phyloP scores from a whole-genome alignment of 495 filamentous ascomycete genomes.

The Penicillium longicatenatum region DNA sequence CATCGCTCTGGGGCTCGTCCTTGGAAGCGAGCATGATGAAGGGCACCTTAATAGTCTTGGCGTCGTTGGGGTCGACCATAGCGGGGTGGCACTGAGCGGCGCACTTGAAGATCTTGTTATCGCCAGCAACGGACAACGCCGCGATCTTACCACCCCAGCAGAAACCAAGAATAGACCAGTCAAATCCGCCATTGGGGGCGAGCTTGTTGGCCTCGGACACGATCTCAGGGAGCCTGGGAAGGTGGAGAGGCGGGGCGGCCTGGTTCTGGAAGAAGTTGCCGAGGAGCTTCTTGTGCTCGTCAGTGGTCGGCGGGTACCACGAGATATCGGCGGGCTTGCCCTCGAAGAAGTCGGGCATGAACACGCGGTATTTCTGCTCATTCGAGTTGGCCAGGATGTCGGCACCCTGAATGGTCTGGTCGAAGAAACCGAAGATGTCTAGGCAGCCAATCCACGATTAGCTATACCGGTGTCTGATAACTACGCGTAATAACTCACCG shows the following conservation, averaged over 20 bases:
- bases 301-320: constrained; percentile 74
- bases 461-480: neutral
- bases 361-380: constrained; percentile 55
- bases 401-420: constrained; percentile 58
- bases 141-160: constrained; percentile 94
- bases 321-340: constrained; percentile 47
- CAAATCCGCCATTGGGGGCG: constrained; percentile 46
- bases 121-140: constrained; percentile 56
- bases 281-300: constrained; percentile 77
- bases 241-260: constrained; percentile 63
- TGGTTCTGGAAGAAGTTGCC: constrained; percentile 74
- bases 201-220: constrained; percentile 57
- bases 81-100: constrained; percentile 79
- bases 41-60: constrained; percentile 64
- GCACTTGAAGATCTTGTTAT: constrained; percentile 66
- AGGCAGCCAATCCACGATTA: neutral
- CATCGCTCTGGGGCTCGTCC: constrained; percentile 66
- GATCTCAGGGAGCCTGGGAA: constrained; percentile 62
- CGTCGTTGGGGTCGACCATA: constrained; percentile 78
- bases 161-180: constrained; percentile 87
- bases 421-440: constrained; percentile 60
- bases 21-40: constrained; percentile 65
- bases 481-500: constrained; percentile 29
- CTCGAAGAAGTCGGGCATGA: constrained; percentile 61
- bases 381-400: constrained; percentile 54